Evolutionary conservation across 148 eudicot species (phyloP), one percentile per base, ranked within the genome.

Genomic region (Rhododendron mucronatum): DNA sequence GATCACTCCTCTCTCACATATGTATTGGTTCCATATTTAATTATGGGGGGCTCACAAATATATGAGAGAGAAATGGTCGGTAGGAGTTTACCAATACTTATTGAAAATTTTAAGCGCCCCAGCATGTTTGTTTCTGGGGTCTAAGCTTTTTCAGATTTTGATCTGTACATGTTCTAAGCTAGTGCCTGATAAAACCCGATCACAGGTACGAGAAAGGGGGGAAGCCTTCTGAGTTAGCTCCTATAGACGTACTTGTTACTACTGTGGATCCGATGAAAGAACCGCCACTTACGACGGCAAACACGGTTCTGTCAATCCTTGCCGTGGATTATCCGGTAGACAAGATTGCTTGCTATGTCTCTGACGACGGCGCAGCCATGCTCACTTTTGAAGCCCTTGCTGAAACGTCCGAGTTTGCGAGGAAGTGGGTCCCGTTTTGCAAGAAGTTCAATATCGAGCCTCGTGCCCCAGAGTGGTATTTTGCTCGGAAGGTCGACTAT

Each of bases 401-500:
- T 0, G 98, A 95, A 88, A 96, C 99, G 50, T 91, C 97, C 3
- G 95, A 94, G 74, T 96, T 95, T 89, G 99, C 99, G 1, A 89
- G 94, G 67, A 96, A 93, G 86, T 96, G 99, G 99, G 99, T 95
- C 30, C 99, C 98, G 0, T 96, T 96, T 85, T 92, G 97, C 90
- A 96, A 96, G 86, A 95, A 92, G 88, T 96, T 89, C 90, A 89
- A 84, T 80, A 95, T 96, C 18, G 99, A 96, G 86, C 99, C 99
- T 77, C 97, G 99, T 84, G 99, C 99, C 84, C 99, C 99, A 1
- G 98, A 96, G 82, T 95, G 99, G 98, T 96, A 96, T 86, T 96
- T 96, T 90, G 91, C 93, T 88, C 93, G 88, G 89, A 96, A 93
- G 94, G 90, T 96, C 10, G 99, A 96, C 90, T 94, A 96, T 91